phyloP scores from a whole-genome alignment of 352 stramenopile species.

The Phytophthora megakarya region DNA sequence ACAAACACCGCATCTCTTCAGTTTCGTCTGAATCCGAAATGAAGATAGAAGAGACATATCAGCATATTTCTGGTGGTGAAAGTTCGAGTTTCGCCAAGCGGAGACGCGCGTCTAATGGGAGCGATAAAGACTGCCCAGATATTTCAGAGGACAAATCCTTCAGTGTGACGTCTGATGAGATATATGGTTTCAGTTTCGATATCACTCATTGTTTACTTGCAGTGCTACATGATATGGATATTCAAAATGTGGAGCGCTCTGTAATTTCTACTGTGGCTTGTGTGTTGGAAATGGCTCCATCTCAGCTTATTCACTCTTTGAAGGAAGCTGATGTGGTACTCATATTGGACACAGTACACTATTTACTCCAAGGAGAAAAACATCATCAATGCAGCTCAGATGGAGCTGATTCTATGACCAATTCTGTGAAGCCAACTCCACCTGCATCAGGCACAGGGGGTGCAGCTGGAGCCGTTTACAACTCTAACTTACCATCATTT shows the following conservation, averaged over 20 bases:
- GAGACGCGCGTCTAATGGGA: slow-evolving; percentile 10
- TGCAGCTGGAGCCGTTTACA: slow-evolving; percentile 25
- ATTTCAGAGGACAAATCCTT: slow-evolving; percentile 25
- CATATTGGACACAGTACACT: slow-evolving; percentile 72
- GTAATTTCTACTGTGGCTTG: slow-evolving; percentile 69
- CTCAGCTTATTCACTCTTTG: slow-evolving; percentile 52
- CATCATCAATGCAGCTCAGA: slow-evolving; percentile 9
- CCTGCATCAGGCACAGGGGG: not conserved
- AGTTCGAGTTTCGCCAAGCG: not conserved
- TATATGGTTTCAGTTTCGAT: slow-evolving; percentile 54
- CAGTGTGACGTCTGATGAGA: slow-evolving; percentile 40
- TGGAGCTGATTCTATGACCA: not conserved
- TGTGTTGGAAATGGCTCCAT: slow-evolving; percentile 77
- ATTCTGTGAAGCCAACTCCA: not conserved
- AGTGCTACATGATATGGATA: slow-evolving; percentile 60
- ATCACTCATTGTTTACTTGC: slow-evolving; percentile 54
- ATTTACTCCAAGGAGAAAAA: slow-evolving; percentile 63
- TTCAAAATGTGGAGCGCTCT: slow-evolving; percentile 69
- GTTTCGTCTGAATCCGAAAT: slow-evolving; percentile 43
- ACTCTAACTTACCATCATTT: slow-evolving; percentile 55
- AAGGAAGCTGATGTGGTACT: slow-evolving; percentile 60
- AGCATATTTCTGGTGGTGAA: not conserved
- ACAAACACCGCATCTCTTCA: slow-evolving; percentile 41
- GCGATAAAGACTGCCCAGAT: slow-evolving; percentile 13
- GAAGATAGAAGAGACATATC: slow-evolving; percentile 21